Evolutionary conservation across 345 rosid species (phyloP), one percentile per base, ranked within the genome.

Genomic region (Populus tremula): DNA sequence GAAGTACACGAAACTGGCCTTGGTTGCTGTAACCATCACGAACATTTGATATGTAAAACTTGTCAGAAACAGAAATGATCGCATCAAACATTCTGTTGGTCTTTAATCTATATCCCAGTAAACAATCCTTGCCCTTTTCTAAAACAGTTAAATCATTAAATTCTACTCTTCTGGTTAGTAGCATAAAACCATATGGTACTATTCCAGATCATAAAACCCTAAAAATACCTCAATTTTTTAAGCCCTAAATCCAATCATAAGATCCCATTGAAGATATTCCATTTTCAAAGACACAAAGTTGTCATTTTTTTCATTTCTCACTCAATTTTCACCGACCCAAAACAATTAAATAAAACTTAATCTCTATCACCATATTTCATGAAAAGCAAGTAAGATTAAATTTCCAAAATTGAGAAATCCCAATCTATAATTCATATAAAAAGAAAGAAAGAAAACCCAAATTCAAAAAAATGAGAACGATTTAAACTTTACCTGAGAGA

Each of bases 1-100:
- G 97, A 88, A 25, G 90, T 79, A 71, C 98, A 94, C 21, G 85
- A 79, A 72, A 91, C 78, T 0, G 99, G 98, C 79, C 86, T 86
- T 23, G 98, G 98, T 90, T 94, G 97, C 98, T 93, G 88, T 72
- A 85, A 36, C 18, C 17, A 80, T 36, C 59, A 75, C 1, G 39
- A 80, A 59, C 20, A 61, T 8, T 71, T 65, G 43, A 33, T 16
- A 20, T 50, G 23, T 36, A 70, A 27, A 69, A 27, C 13, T n/a
- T 36, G n/a, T n/a, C 47, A 72, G 21, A 56, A 65, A 65, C 12
- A 29, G 11, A 65, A 65, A 29, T 3, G 25, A 54, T 36, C n/a
- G 20, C 50, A 72, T 59, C 63, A 59, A n/a, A 59, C 10, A 59
- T n/a, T 59, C 23, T 1, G 29, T n/a, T 23, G 27, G 9, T n/a